Base-by-base conservation (phyloP, 306 rosid species). In the Bauhinia variegata region DNA sequence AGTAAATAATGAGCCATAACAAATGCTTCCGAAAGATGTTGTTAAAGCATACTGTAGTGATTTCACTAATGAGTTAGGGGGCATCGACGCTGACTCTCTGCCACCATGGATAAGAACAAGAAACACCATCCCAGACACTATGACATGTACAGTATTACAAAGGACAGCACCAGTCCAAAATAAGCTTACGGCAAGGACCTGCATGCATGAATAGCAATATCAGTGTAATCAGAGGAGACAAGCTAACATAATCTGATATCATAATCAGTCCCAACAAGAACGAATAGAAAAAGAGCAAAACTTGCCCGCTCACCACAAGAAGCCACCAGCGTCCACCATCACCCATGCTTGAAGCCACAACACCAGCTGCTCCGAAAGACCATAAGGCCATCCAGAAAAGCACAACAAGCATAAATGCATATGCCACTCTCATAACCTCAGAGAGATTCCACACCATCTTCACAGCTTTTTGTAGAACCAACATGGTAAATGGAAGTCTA, bases 241-340 rank as follows among this genome's bases (percentile, higher is more conserved):
- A 60, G 33, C 49, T 57, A 16, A 17, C 60, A 51, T 5, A 63
- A 61, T 65, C 58, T 54, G 58, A 14, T 34, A 53, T 53, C 31
- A 67, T 73, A 75, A 67, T 64, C 50, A 37, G 38, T 74, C 37
- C 60, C 54, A 47, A 68, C 64, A 65, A 53, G 42, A 63, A 75
- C 6, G 10, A 50, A 80, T 59, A 79, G 67, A 86, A 86, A n/a
- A 83, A 87, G 82, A 79, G 87, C 73, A 84, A 85, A 93, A 89
- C 93, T 90, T 86, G 97, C 96, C 95, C 82, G 87, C 99, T 93
- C 99, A 93, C 99, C 99, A 84, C 96, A 86, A 93, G 97, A 79
- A 93, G 95, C 99, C 99, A 93, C 99, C 99, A 93, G 71, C 91
- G 88, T 70, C 96, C 96, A 63, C 95, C 79, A 36, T 93, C 93